Conservation (phyloP, 2,329 filamentous ascomycete genomes). For the Clarireedia paspali region DNA sequence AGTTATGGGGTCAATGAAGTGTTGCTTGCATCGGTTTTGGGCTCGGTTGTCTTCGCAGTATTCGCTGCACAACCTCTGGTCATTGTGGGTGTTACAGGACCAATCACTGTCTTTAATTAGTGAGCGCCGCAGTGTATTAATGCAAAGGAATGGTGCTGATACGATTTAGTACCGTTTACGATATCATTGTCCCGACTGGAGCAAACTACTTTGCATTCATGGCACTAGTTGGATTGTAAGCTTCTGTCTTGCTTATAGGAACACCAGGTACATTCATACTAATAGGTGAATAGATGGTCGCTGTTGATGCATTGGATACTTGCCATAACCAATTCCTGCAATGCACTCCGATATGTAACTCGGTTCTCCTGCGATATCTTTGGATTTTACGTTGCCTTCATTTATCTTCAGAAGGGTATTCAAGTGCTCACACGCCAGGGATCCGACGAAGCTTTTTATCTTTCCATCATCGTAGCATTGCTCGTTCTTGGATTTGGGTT, state of each 20-base stretch:
- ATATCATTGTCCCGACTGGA: slow-evolving; percentile 71
- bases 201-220: slow-evolving; percentile 84
- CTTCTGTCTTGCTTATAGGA: background rate
- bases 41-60: slow-evolving; percentile 71
- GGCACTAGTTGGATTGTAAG: slow-evolving; percentile 73
- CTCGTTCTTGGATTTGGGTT: slow-evolving; percentile 75
- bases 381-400: slow-evolving; percentile 86
- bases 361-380: slow-evolving; percentile 91
- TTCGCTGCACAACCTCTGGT: slow-evolving; percentile 78
- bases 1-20: slow-evolving; percentile 90
- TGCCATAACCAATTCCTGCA: slow-evolving; percentile 79
- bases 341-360: slow-evolving; percentile 81
- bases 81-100: slow-evolving; percentile 85
- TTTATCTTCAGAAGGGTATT: slow-evolving; percentile 86
- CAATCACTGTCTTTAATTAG: slow-evolving; percentile 92
- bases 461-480: slow-evolving; percentile 68
- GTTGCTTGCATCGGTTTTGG: slow-evolving; percentile 76
- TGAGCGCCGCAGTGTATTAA: slow-evolving; percentile 28
- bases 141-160: slow-evolving; percentile 4
- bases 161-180: slow-evolving; percentile 72
- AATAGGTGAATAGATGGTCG: slow-evolving; percentile 56
- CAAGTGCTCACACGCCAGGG: slow-evolving; percentile 77
- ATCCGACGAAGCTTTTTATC: slow-evolving; percentile 57
- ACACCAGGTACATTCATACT: background rate
- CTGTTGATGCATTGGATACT: slow-evolving; percentile 78